phyloP scores from a whole-genome alignment of 1,284 basidiomycete genomes.

The Heimioporus retisporus region DNA sequence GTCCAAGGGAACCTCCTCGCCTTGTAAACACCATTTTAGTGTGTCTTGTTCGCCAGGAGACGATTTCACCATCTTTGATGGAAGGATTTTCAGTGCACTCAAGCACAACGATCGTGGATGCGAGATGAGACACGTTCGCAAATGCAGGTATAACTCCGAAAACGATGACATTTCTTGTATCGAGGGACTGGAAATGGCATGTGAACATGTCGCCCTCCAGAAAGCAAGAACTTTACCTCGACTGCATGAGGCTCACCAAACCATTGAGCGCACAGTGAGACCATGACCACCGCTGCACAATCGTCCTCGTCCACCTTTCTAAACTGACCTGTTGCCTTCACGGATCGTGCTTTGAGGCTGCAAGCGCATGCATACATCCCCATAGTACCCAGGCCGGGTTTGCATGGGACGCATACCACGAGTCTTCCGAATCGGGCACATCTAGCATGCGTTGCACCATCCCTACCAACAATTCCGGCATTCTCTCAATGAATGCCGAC shows the following conservation, averaged over 20 bases:
- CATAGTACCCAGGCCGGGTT: constrained; percentile 67
- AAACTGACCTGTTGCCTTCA: constrained; percentile 61
- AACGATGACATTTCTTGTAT: constrained; percentile 45
- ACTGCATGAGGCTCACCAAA: constrained; percentile 59
- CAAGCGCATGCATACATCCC: constrained; percentile 57
- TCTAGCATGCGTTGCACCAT: constrained; percentile 60
- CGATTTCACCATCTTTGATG: constrained; percentile 52
- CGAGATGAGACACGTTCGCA: constrained; percentile 63
- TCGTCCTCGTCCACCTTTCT: constrained; percentile 54
- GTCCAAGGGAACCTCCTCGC: constrained; percentile 81
- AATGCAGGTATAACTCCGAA: constrained; percentile 56
- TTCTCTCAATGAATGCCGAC: constrained; percentile 57
- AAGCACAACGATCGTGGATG: constrained; percentile 69
- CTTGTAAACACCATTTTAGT: constrained; percentile 72
- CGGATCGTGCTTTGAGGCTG: constrained; percentile 43
- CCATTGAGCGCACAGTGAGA: constrained; percentile 67
- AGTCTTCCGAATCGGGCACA: constrained; percentile 40
- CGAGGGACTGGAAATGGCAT: constrained; percentile 24
- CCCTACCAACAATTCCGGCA: constrained; percentile 57
- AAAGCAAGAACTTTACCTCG: constrained; percentile 38
- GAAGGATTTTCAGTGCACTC: constrained; percentile 64
- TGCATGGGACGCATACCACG: constrained; percentile 48
- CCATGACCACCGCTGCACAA: constrained; percentile 66
- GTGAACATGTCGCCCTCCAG: background rate
- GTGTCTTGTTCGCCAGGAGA: constrained; percentile 63